These are phyloP conservation scores for Fusarium xyrophilum DNA, from an alignment of 2,329 filamentous ascomycete species.

Conservation along the genomic window DNA sequence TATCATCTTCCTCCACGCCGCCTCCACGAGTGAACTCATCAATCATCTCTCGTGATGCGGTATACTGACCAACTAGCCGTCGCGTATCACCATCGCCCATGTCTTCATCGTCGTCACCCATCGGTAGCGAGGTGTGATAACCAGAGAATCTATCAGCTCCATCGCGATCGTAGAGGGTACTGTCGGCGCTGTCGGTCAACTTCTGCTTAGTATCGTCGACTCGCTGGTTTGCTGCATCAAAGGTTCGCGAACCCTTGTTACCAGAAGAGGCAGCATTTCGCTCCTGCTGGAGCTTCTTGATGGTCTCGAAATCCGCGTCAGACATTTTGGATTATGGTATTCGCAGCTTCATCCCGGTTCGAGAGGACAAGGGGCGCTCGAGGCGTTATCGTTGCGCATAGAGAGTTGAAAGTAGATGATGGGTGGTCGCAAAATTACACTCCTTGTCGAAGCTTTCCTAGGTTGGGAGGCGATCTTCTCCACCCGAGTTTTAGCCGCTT, in stretches of 20 bases:
- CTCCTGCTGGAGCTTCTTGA: conserved; percentile 89
- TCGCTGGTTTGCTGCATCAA: conserved; percentile 81
- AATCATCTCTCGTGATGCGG: conserved; percentile 88
- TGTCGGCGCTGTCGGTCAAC: conserved; percentile 88
- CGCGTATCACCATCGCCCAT: conserved; percentile 76
- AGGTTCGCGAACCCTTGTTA: conserved; percentile 82
- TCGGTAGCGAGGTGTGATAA: conserved; percentile 89
- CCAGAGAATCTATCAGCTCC: conserved; percentile 82
- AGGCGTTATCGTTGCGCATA: conserved; percentile 49
- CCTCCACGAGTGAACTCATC: conserved; percentile 88
- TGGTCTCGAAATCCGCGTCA: conserved; percentile 85
- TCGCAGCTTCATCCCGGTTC: conserved; percentile 53
- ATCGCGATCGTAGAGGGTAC: conserved; percentile 81
- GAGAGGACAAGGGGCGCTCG: conserved; percentile 47
- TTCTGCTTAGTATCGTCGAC: conserved; percentile 90
- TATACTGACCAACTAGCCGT: conserved; percentile 92
- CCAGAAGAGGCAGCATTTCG: conserved; percentile 80
- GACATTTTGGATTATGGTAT: conserved; percentile 61
- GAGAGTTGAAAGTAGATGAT: conserved; percentile 41
- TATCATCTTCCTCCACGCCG: conserved; percentile 91
- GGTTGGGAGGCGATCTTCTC: conserved; percentile 39
- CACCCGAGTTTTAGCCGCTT: conserved; percentile 47
- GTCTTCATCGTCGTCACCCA: conserved; percentile 77
- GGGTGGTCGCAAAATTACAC: conserved; percentile 43
- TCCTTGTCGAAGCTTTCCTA: conserved; percentile 40